Evolutionary conservation across 2,329 filamentous ascomycete species (phyloP).

Genomic region (Colletotrichum sojae): DNA sequence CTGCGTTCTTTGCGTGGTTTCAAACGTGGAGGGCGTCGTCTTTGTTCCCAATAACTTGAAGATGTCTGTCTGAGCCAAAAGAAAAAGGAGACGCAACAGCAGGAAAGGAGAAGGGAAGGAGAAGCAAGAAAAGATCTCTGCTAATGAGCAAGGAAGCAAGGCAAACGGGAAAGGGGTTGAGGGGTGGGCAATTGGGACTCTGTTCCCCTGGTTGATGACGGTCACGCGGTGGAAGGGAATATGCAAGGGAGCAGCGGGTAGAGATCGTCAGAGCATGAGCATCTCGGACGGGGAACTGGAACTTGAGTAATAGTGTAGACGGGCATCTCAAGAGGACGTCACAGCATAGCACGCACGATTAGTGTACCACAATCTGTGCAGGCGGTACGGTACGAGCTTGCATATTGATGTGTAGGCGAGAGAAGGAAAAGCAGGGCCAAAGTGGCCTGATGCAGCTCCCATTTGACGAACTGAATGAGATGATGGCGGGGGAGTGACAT

Average conservation of each 20-base stretch:
- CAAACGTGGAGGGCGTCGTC: constrained; percentile 1
- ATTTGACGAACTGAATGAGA: constrained; percentile 32
- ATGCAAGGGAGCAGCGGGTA: constrained; percentile 36
- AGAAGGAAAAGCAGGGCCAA: constrained; percentile 29
- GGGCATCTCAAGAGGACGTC: constrained; percentile 26
- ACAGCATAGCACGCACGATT: constrained; percentile 28
- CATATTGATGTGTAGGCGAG: constrained; percentile 10
- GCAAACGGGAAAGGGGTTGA: neutral
- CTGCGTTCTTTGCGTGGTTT: constrained; percentile 10
- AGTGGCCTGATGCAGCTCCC: constrained; percentile 40
- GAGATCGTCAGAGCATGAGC: constrained; percentile 37
- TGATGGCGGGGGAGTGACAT: constrained; percentile 37
- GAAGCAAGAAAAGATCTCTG: neutral
- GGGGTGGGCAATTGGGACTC: constrained; percentile 24
- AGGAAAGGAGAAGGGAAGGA: neutral
- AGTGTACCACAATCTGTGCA: no score
- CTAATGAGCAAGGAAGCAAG: neutral
- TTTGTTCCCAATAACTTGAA: constrained; percentile 3
- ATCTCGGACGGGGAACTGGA: constrained; percentile 1
- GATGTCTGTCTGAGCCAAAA: neutral
- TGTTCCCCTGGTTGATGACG: constrained; percentile 1
- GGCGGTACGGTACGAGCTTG: no score
- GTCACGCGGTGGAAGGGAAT: constrained; percentile 35
- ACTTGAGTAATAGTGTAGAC: neutral
- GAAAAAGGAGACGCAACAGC: neutral